A percentile compares a stretch with the other conserved stretches of the same genome.
phyloP scores from a whole-genome alignment of 1,284 basidiomycete genomes.

The Pyrrhoderma noxium region DNA sequence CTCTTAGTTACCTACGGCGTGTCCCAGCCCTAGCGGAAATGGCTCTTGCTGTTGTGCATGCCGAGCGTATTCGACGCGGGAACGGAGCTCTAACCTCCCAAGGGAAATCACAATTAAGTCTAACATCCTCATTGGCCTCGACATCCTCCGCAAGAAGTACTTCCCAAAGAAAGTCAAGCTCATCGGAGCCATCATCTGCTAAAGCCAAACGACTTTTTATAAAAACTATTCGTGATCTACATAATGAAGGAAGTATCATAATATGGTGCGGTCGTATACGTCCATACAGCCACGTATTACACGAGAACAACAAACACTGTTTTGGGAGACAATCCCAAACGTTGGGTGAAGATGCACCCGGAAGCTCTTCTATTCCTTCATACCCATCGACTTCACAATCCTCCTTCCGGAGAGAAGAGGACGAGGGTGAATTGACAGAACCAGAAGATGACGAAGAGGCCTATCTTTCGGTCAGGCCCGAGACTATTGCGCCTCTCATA shows the following conservation, averaged over 20 bases:
- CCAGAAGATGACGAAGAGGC: slow-evolving; percentile 50
- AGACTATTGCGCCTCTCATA: slow-evolving; percentile 41
- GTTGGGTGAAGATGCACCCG: not conserved
- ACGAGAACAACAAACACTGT: slow-evolving; percentile 19
- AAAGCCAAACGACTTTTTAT: slow-evolving; percentile 60
- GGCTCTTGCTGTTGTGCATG: slow-evolving; percentile 51
- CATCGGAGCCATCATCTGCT: slow-evolving; percentile 20
- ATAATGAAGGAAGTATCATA: slow-evolving; percentile 59
- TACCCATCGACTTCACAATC: slow-evolving; percentile 28
- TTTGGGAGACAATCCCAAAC: not conserved
- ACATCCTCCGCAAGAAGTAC: not conserved
- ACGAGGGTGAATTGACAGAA: slow-evolving; percentile 49
- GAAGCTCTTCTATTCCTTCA: slow-evolving; percentile 33
- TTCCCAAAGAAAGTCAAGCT: slow-evolving; percentile 16
- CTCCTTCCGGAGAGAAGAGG: slow-evolving; percentile 25
- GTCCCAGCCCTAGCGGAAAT: slow-evolving; percentile 61
- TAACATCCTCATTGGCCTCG: not conserved
- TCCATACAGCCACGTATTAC: not conserved
- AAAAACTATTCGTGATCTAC: slow-evolving; percentile 52
- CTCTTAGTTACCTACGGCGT: slow-evolving; percentile 63
- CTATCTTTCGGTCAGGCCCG: slow-evolving; percentile 52
- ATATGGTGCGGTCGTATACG: slow-evolving; percentile 52
- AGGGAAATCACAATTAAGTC: slow-evolving; percentile 5
- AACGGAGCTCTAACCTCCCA: slow-evolving; percentile 31
- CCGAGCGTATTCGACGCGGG: slow-evolving; percentile 44